Evolutionary conservation across 2,329 filamentous ascomycete genomes (phyloP).

Genomic region (Fonsecaea multimorphosa): DNA sequence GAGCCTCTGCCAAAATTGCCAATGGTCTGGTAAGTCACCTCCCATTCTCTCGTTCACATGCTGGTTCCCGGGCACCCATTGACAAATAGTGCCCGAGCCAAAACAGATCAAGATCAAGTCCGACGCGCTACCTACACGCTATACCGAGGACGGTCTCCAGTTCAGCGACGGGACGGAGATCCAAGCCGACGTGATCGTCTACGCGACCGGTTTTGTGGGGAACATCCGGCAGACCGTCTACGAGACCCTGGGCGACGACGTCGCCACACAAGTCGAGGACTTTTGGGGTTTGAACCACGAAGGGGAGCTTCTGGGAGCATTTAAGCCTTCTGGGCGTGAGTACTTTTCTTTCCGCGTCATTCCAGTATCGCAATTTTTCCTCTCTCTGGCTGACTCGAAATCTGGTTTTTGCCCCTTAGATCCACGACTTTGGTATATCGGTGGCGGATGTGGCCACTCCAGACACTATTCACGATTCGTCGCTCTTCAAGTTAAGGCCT

Average conservation of each 20-base stretch:
- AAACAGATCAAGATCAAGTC: no score
- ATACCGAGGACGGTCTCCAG: conserved; percentile 49
- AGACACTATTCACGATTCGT: conserved; percentile 52
- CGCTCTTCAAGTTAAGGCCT: conserved; percentile 54
- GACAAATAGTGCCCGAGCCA: no score
- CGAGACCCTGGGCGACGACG: conserved; percentile 47
- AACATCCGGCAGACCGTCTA: conserved; percentile 50
- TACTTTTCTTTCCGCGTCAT: conserved; percentile 15
- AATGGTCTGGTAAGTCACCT: conserved; percentile 42
- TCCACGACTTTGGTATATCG: conserved; percentile 51
- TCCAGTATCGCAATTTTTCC: no score
- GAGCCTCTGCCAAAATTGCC: conserved; percentile 50
- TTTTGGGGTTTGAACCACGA: conserved; percentile 55
- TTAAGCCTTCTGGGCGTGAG: conserved; percentile 47
- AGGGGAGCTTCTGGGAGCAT: conserved; percentile 54
- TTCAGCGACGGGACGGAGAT: conserved; percentile 51
- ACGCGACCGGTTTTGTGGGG: conserved; percentile 54
- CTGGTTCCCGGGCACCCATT: no score
- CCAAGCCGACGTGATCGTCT: conserved; percentile 54
- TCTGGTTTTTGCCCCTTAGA: no score
- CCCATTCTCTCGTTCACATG: no score
- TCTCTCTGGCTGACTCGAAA: no score
- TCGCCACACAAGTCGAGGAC: conserved; percentile 51
- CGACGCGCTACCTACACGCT: conserved; percentile 14
- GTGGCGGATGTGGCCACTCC: conserved; percentile 49